A percentile compares a stretch with the other conserved stretches of the same genome.
Conservation (phyloP, 305 asterid genomes). For the Plantago coronopus region DNA sequence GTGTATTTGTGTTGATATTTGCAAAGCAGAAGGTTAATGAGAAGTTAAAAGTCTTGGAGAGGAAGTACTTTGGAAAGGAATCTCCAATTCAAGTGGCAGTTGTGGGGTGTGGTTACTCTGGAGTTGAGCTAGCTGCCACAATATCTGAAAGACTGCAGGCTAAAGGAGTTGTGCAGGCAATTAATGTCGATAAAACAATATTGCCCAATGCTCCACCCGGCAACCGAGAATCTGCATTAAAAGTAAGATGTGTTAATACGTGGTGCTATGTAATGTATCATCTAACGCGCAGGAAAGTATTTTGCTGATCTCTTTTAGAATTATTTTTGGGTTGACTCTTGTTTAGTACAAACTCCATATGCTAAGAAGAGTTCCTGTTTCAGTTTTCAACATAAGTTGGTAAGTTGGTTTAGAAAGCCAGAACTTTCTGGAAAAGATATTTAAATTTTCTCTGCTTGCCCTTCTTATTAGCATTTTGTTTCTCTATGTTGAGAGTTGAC, state of each 20-base stretch:
- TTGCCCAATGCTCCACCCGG: conserved; percentile 81
- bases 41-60: conserved; percentile 63
- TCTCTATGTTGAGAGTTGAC: too few relatives aligned
- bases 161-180: conserved; percentile 73
- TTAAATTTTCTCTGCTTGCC: too few relatives aligned
- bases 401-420: too few relatives aligned
- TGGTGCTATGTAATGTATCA: too few relatives aligned
- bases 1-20: conserved; percentile 19
- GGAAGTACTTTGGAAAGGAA: conserved; percentile 61
- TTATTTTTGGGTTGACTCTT: too few relatives aligned
- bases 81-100: conserved; percentile 68
- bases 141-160: conserved; percentile 77
- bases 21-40: conserved; percentile 66
- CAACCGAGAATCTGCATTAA: conserved; percentile 81
- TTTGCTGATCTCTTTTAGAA: too few relatives aligned
- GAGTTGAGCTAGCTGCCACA: conserved; percentile 91
- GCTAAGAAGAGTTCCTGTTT: neutral
- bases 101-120: conserved; percentile 96
- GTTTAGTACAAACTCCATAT: neutral
- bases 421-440: neutral
- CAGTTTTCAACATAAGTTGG: too few relatives aligned
- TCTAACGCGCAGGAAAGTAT: too few relatives aligned
- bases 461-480: too few relatives aligned
- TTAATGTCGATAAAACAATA: conserved; percentile 64
- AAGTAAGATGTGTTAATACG: conserved; percentile 40